Evolutionary conservation across 345 rosid genomes (phyloP), one percentile per base, ranked within the genome.

Genomic region (Excoecaria cochinchinensis): DNA sequence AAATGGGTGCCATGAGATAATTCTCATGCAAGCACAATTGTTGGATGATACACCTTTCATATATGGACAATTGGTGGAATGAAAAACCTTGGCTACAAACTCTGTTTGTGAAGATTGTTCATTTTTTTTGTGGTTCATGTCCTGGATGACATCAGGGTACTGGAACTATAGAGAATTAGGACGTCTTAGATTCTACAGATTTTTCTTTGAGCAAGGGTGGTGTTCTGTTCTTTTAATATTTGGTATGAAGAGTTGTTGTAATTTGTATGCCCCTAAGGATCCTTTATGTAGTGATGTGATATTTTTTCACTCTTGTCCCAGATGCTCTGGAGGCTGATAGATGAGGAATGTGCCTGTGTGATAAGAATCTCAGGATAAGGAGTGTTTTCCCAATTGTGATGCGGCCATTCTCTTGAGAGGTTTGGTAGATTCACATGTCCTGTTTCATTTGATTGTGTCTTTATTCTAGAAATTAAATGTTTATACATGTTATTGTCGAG

Each of bases 91-190:
- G 46, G 42, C 42, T 25, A 4, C 10, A 8, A 60, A 50, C 73
- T 72, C 6, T 63, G 63, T 66, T 52, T 74, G 71, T 74, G 77
- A 53, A 53, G 59, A 47, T 60, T 72, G 75, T 60, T 72, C 51
- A 53, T 38, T 64, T 59, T 59, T 63, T 63, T 63, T 39, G 48
- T 38, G 62, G 40, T 63, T 63, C 70, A 36, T 73, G 60, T 74
- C 51, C 61, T 50, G 67, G 42, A 22, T 16, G 50, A 64, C 58
- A 36, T 74, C 38, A 2, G 19, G 8, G 70, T 39, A 22, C 63
- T 51, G 40, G n/a, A 64, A 74, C 44, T 21, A 39, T 74, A 50
- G 52, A 59, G 13, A 10, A 59, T 22, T 59, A 59, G 63, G 46
- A 74, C 77, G 50, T 46, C 51, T 74, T 51, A 4, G 53, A 39